Percentiles rank a stretch among this genome's conserved stretches.
Conservation (phyloP, 495 filamentous ascomycete genomes). For the Penicillium pancosmium region DNA sequence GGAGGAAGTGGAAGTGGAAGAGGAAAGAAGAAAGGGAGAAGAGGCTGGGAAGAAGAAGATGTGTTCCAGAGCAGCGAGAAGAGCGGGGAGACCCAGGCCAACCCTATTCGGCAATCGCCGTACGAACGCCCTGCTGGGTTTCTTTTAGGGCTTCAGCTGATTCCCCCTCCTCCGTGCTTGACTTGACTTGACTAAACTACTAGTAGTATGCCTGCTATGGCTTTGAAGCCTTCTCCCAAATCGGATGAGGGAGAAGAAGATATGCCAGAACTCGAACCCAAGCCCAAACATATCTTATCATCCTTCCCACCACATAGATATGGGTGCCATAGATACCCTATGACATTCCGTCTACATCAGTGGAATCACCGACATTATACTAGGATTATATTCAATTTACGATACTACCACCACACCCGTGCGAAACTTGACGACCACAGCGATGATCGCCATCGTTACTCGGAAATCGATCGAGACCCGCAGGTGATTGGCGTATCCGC, state of each 20-base stretch:
- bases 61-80: slow-evolving; percentile 25
- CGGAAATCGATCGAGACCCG: slow-evolving; percentile 20
- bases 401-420: not conserved
- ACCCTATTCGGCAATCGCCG: slow-evolving; percentile 31
- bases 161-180: not conserved
- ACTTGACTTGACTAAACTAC: too few species aligned
- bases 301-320: too few species aligned
- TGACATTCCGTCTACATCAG: too few species aligned
- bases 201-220: too few species aligned
- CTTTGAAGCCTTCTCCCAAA: not conserved
- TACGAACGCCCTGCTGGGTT: slow-evolving; percentile 13
- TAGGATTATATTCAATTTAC: not conserved
- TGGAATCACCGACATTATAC: not conserved
- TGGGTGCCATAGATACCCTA: too few species aligned
- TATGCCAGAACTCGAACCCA: not conserved
- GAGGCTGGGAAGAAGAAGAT: slow-evolving; percentile 33
- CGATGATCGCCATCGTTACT: slow-evolving; percentile 27
- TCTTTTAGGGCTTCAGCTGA: slow-evolving; percentile 13
- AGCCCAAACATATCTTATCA: too few species aligned
- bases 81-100: slow-evolving; percentile 30
- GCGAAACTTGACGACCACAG: slow-evolving; percentile 15
- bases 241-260: not conserved
- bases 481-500: slow-evolving; percentile 26
- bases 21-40: slow-evolving; percentile 35
- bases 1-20: slow-evolving; percentile 33